Evolutionary conservation across 2,329 filamentous ascomycete species (phyloP).

Genomic region (Pestalotiopsis sp.): DNA sequence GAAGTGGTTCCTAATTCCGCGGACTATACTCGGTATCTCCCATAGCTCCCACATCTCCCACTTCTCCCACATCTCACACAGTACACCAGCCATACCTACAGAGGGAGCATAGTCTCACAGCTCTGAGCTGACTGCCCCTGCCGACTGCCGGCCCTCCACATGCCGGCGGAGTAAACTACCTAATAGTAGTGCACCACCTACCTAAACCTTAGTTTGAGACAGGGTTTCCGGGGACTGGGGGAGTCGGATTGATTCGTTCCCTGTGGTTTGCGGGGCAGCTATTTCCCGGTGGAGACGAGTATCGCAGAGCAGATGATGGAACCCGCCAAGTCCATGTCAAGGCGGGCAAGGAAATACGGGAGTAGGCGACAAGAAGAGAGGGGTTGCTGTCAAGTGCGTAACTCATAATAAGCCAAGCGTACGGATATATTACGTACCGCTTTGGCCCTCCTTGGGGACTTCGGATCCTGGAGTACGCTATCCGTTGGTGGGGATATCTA

Average conservation of each 20-base stretch:
- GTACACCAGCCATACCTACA: no score
- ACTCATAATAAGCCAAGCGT: neutral
- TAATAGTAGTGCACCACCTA: no score
- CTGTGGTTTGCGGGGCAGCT: neutral
- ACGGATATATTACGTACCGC: neutral
- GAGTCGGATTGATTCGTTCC: neutral
- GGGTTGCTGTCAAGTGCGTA: neutral
- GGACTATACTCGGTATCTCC: no score
- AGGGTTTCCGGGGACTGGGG: neutral
- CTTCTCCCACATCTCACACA: no score
- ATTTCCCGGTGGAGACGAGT: constrained; percentile 1
- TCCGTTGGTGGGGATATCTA: neutral
- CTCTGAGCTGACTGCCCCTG: neutral
- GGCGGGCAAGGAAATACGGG: no score
- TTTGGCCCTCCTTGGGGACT: neutral
- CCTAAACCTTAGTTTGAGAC: neutral
- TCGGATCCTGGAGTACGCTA: neutral
- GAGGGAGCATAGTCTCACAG: no score
- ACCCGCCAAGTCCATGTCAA: no score
- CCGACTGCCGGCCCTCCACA: constrained; percentile 6
- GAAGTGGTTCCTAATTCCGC: no score
- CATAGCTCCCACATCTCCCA: no score
- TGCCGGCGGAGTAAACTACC: neutral
- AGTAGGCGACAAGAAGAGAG: neutral
- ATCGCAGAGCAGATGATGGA: neutral